Conservation (phyloP, 164 flowering plant genomes). For the Pachysandra terminalis region DNA sequence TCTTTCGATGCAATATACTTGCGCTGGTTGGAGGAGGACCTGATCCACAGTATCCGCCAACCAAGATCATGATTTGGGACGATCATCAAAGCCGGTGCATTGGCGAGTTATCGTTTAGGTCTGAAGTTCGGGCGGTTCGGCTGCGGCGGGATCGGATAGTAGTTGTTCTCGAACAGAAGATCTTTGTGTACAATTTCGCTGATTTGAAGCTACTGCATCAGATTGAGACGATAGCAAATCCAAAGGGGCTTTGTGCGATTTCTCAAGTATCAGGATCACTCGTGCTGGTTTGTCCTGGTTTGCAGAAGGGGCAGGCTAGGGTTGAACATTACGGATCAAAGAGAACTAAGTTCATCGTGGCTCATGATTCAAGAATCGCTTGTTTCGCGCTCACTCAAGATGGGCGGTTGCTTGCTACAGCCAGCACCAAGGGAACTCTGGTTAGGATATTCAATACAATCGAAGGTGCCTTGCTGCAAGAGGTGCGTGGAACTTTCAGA, state of each 20-base stretch:
- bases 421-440: constrained; percentile 74
- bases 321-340: constrained; percentile 67
- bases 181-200: constrained; percentile 54
- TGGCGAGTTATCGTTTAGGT: constrained; percentile 60
- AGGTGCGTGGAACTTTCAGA: constrained; percentile 29
- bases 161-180: constrained; percentile 62
- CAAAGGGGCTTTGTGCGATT: constrained; percentile 57
- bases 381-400: constrained; percentile 64
- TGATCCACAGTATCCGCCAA: constrained; percentile 65
- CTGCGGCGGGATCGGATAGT: constrained; percentile 53
- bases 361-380: constrained; percentile 77
- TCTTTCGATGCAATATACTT: constrained; percentile 62
- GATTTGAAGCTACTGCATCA: constrained; percentile 63
- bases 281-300: constrained; percentile 62
- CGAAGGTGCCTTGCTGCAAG: constrained; percentile 58
- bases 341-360: constrained; percentile 63
- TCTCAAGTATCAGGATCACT: constrained; percentile 41
- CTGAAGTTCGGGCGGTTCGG: constrained; percentile 52
- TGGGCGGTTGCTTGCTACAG: constrained; percentile 63
- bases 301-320: constrained; percentile 78
- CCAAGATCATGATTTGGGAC: constrained; percentile 91
- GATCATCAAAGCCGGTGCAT: constrained; percentile 73
- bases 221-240: constrained; percentile 60
- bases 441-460: constrained; percentile 52
- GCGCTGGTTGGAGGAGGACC: constrained; percentile 75